phyloP scores from a whole-genome alignment of 441 rosid genomes.

The Populus hybrid region DNA sequence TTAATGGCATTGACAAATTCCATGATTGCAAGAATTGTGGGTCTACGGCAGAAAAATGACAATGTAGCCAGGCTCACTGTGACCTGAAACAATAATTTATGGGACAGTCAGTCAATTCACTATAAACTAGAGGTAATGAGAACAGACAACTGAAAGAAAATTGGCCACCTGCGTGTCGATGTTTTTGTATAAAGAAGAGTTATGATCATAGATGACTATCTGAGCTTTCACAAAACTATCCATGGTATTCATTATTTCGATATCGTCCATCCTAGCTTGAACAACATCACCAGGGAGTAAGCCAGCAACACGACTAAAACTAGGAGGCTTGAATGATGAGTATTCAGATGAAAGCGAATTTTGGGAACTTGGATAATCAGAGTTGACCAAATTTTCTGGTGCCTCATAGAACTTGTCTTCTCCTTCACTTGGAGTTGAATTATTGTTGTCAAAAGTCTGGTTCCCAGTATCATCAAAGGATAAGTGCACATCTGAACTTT shows the following conservation, averaged over 20 bases:
- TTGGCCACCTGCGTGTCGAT: slow-evolving; percentile 71
- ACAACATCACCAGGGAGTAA: slow-evolving; percentile 64
- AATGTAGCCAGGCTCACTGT: slow-evolving; percentile 78
- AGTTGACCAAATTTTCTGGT: slow-evolving; percentile 72
- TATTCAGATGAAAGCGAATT: slow-evolving; percentile 24
- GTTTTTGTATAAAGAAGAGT: slow-evolving; percentile 67
- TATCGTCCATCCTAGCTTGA: slow-evolving; percentile 36
- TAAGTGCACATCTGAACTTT: slow-evolving; percentile 44
- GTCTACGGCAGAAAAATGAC: slow-evolving; percentile 95
- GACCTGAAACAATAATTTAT: slow-evolving; percentile 57
- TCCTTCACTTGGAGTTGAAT: slow-evolving; percentile 59
- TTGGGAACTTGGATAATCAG: slow-evolving; percentile 31
- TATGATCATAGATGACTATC: slow-evolving; percentile 69
- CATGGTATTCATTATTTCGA: slow-evolving; percentile 46
- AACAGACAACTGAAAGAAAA: neutral
- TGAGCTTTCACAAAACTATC: slow-evolving; percentile 98
- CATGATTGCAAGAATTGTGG: slow-evolving; percentile 92
- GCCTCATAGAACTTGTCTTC: slow-evolving; percentile 96
- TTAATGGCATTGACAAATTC: slow-evolving; percentile 80
- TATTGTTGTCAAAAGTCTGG: slow-evolving; percentile 33
- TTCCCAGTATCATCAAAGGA: slow-evolving; percentile 40
- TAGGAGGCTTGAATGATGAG: slow-evolving; percentile 55
- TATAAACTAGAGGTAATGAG: neutral
- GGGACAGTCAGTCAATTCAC: slow-evolving; percentile 16
- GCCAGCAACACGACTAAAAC: slow-evolving; percentile 72